Base-by-base conservation (phyloP, 441 rosid species). In the Corymbia citriodora region DNA sequence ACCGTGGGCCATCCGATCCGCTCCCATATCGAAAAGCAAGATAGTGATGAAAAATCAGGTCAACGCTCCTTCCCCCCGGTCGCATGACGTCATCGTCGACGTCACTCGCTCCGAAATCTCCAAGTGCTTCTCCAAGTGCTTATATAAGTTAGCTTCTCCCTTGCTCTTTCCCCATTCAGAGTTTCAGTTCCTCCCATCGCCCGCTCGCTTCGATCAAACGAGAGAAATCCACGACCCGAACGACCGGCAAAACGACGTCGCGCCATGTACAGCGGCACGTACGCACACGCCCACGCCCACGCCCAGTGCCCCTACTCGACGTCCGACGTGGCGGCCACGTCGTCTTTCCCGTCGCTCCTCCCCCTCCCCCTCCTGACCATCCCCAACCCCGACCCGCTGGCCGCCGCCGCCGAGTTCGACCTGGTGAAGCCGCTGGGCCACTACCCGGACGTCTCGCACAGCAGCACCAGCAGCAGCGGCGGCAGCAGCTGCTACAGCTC, bases 401-500 rank as follows among this genome's bases (percentile, higher is more conserved):
- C 91, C 25, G 52, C 82, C 54, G 89, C 53, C 21, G 8, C 91
- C 9, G 92, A 92, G 83, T 88, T 91, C 50, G 93, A 92, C 90
- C 63, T 87, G 15, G 89, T 45, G 87, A 88, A 88, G n/a, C 53
- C 88, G 25, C 52, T 31, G 59, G 15, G 49, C 12, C 57, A 89
- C 92, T 63, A 90, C 91, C 88, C 90, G 92, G 91, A 54, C 89
- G 90, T 93, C 18, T 79, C 85, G n/a, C 53, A 79, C 61, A 90
- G 90, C 25, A 13, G 88, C 13, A 91, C 87, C 21, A 52, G 82
- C 72, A 68, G 92, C 48, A 94, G 95, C 18, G 93, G 97, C 86
- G 91, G 96, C 92, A 95, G 96, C 89, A 92, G 97, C 92, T 89
- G 88, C 55, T 95, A 95, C 48, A 94, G 94, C 81, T 95, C 99